Conservation (phyloP, 2,329 filamentous ascomycete genomes). For the Didymosphaeria variabile region DNA sequence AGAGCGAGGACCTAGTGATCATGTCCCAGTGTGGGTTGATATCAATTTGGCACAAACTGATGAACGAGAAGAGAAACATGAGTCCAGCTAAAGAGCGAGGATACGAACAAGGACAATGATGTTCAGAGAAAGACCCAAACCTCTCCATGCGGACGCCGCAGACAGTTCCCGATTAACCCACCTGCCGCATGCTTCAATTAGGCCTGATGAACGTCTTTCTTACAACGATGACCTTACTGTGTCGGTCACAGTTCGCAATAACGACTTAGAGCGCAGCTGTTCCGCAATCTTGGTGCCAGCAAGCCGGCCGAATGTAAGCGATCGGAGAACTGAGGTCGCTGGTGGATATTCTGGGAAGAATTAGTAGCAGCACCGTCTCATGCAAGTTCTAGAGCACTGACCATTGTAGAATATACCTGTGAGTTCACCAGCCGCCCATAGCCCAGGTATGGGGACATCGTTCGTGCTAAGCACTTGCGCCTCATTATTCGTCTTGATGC, state of each 20-base stretch:
- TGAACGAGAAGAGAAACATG: neutral
- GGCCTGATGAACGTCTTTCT: neutral
- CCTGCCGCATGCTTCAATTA: neutral
- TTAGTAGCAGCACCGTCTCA: neutral
- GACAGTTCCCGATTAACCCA: neutral
- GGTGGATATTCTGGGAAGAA: slow-evolving; percentile 39
- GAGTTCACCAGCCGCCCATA: slow-evolving; percentile 47
- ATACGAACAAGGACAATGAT: too few species aligned
- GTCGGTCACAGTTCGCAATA: slow-evolving; percentile 8
- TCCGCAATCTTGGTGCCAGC: slow-evolving; percentile 40
- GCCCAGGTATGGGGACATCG: slow-evolving; percentile 39
- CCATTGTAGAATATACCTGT: slow-evolving; percentile 48
- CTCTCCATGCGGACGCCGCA: too few species aligned
- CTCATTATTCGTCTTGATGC: slow-evolving; percentile 52
- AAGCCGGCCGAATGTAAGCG: slow-evolving; percentile 45
- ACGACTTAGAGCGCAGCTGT: slow-evolving; percentile 18
- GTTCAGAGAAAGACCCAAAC: too few species aligned
- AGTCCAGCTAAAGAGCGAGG: too few species aligned
- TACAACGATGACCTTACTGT: slow-evolving; percentile 11
- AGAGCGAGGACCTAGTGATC: slow-evolving; percentile 63
- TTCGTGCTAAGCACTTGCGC: slow-evolving; percentile 52
- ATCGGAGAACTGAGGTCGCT: slow-evolving; percentile 42
- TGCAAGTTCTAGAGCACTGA: neutral
- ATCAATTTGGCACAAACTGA: slow-evolving; percentile 6
- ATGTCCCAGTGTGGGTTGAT: slow-evolving; percentile 61